Base-by-base conservation (phyloP, 768 basidiomycete genomes). In the Phylloporus sp. region DNA sequence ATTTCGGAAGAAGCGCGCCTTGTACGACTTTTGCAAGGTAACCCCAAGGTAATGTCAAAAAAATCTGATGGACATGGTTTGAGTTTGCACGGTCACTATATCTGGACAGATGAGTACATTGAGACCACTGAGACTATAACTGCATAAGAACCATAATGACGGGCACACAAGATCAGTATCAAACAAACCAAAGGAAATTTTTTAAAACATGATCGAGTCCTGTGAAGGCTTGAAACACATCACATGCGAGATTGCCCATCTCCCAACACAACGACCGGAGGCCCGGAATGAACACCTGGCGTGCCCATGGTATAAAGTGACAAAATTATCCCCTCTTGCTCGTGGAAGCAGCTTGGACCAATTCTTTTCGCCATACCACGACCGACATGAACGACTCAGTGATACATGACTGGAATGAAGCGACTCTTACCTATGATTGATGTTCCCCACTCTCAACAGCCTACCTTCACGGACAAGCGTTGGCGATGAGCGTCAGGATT, bases 401-500 rank as follows among this genome's bases (percentile, higher is more conserved):
- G 47, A 40, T 45, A 42, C 34, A 52, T 27, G 55, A 6, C 6
- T 34, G 52, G n/a, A n/a, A 45, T 38, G 26, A 38, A 20, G 26
- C 12, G 26, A 16, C 27, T 47, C 29, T 48, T 18, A 34, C 31
- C 15, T 29, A n/a, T 10, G 26, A 6, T 26, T 35, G 32, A 50
- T 32, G 34, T 27, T 27, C 11, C 28, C 22, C 15, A n/a, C 7
- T 22, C 26, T 15, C 18, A 10, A 20, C 13, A 18, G 27, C 32
- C n/a, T 39, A n/a, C 22, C 31, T 26, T 35, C 22, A 35, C 18
- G n/a, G 11, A 54, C 53, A 47, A 39, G 40, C 50, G 5, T 38
- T 47, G 27, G 59, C 58, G 45, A 64, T 64, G 10, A 64, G 63
- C 22, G 13, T 20, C n/a, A 64, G 22, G 23, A 64, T 55, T 32